Percentiles rank a stretch among this genome's conserved stretches.
phyloP scores from a whole-genome alignment of 768 basidiomycete species.

The Galerina marginata region DNA sequence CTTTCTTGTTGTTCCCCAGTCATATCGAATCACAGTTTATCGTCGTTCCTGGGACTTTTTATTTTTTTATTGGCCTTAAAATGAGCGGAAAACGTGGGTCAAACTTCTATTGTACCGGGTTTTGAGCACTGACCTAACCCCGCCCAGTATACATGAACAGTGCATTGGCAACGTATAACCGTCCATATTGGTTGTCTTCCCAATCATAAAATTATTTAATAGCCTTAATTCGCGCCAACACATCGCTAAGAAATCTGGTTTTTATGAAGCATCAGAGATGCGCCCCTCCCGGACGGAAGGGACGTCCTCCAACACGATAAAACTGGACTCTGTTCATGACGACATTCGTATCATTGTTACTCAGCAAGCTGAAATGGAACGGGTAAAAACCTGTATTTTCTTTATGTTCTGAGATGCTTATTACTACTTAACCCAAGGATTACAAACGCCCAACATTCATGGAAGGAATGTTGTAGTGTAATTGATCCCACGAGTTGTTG shows the following conservation, averaged over 20 bases:
- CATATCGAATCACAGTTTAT: conserved; percentile 20
- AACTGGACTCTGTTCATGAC: no score
- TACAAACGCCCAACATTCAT: no score
- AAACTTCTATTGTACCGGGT: neutral
- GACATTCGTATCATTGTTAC: no score
- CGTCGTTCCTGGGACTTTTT: conserved; percentile 22
- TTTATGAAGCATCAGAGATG: no score
- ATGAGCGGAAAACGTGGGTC: conserved; percentile 25
- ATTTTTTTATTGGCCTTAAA: conserved; percentile 27
- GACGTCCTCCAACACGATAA: no score
- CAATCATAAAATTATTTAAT: neutral
- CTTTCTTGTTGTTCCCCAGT: neutral
- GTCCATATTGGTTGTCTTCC: neutral
- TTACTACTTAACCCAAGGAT: no score
- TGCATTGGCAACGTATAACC: conserved; percentile 14
- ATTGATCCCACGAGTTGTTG: no score
- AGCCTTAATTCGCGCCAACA: conserved; percentile 20
- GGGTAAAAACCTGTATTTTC: no score
- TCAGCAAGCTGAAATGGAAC: no score
- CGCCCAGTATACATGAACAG: conserved; percentile 20
- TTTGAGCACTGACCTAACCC: neutral
- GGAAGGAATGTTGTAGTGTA: no score
- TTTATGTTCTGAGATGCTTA: no score
- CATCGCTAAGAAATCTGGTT: conserved; percentile 10
- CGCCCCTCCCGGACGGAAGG: no score